Conservation (phyloP, 1,284 basidiomycete genomes). For the Paramarasmius palmivorus region DNA sequence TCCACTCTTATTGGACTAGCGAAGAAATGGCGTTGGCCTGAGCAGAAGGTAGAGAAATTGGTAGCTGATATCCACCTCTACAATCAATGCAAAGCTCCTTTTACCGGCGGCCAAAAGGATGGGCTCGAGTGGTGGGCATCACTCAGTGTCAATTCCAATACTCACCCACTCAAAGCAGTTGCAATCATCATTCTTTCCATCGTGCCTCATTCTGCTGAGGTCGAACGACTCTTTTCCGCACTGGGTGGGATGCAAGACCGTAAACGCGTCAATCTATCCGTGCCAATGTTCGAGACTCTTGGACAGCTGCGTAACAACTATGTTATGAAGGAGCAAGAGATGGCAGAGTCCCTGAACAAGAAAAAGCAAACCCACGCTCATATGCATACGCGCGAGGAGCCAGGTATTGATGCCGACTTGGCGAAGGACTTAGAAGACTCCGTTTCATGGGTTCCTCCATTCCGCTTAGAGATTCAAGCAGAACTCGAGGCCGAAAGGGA, state of each 20-base stretch:
- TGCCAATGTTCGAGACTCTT: neutral
- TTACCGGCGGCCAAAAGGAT: neutral
- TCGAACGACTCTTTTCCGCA: conserved; percentile 16
- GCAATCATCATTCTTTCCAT: conserved; percentile 10
- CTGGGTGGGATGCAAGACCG: conserved; percentile 15
- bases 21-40: neutral
- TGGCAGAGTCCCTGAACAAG: neutral
- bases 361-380: neutral
- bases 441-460: no score
- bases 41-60: neutral
- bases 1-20: no score
- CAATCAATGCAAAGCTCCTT: neutral
- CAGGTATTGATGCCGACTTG: no score
- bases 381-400: neutral
- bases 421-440: no score
- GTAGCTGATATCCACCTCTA: neutral
- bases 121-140: neutral
- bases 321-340: no score
- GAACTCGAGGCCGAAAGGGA: no score
- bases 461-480: no score
- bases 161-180: conserved; percentile 7
- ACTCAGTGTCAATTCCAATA: neutral
- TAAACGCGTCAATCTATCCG: conserved; percentile 2
- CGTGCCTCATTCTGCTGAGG: conserved; percentile 17
- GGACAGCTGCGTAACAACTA: neutral